phyloP scores from a whole-genome alignment of 805 yeast genomes.

The Candida anglica region DNA sequence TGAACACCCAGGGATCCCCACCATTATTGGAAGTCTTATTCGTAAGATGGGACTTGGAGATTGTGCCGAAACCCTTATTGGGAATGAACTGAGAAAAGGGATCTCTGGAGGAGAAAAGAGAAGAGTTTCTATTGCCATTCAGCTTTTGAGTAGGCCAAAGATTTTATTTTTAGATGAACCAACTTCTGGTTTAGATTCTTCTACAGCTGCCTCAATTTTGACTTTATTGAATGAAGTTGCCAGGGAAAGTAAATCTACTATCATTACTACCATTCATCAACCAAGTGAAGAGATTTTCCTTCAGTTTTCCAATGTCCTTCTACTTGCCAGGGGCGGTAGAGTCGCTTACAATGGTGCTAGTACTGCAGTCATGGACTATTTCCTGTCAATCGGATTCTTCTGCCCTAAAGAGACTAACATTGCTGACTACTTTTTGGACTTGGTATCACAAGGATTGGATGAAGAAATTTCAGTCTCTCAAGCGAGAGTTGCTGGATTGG shows the following conservation, averaged over 20 bases:
- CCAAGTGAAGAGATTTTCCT: slow-evolving; percentile 67
- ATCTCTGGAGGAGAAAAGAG: slow-evolving; percentile 62
- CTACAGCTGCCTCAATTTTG: slow-evolving; percentile 68
- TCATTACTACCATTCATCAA: slow-evolving; percentile 76
- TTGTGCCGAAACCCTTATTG: slow-evolving; percentile 66
- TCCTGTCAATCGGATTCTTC: slow-evolving; percentile 41
- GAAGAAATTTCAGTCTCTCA: slow-evolving; percentile 19
- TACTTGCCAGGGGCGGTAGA: slow-evolving; percentile 69
- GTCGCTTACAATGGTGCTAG: slow-evolving; percentile 67
- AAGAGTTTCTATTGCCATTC: slow-evolving; percentile 78
- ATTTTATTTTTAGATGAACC: slow-evolving; percentile 81
- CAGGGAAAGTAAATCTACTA: slow-evolving; percentile 56
- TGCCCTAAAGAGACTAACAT: slow-evolving; percentile 57
- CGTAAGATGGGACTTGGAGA: slow-evolving; percentile 65
- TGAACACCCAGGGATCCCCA: slow-evolving; percentile 36
- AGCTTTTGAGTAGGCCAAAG: slow-evolving; percentile 67
- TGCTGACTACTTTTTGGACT: slow-evolving; percentile 72
- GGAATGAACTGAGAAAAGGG: slow-evolving; percentile 35
- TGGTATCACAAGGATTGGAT: slow-evolving; percentile 45
- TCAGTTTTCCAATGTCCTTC: slow-evolving; percentile 64
- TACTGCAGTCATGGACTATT: slow-evolving; percentile 41
- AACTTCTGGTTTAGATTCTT: slow-evolving; percentile 82
- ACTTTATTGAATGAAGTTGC: slow-evolving; percentile 56
- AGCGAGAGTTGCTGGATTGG: slow-evolving; percentile 19
- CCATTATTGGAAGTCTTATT: slow-evolving; percentile 54